These are phyloP conservation scores for Coemansia sp. DNA, from an alignment of 192 early-diverging fungal species.

Conservation along the genomic window DNA sequence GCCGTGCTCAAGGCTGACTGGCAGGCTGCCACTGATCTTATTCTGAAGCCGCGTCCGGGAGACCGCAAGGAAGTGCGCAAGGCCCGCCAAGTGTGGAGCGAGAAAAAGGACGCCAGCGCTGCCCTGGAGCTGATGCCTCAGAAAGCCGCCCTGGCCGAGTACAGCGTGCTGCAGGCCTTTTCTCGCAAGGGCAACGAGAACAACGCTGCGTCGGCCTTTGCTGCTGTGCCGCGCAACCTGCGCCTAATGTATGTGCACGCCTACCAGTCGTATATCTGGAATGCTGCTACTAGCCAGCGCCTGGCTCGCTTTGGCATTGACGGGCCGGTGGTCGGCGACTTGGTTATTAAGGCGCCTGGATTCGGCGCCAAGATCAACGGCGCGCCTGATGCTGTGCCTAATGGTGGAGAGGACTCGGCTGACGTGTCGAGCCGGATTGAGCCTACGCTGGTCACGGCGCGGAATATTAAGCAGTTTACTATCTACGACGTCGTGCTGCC, in stretches of 20 bases:
- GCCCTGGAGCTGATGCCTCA: conserved; percentile 69
- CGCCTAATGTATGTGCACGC: conserved; percentile 93
- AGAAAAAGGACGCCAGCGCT: conserved; percentile 59
- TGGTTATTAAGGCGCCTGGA: conserved; percentile 59
- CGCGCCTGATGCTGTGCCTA: background rate
- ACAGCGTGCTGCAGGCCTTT: conserved; percentile 63
- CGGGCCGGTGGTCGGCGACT: conserved; percentile 77
- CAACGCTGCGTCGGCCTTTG: conserved; percentile 64
- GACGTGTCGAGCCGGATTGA: conserved; percentile 22
- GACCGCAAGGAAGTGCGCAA: conserved; percentile 62
- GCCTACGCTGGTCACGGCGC: conserved; percentile 63
- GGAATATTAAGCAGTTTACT: conserved; percentile 66
- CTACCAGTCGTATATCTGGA: conserved; percentile 96
- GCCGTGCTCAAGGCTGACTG: conserved; percentile 72
- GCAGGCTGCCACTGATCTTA: conserved; percentile 70
- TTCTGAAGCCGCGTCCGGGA: conserved; percentile 79
- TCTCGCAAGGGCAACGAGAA: conserved; percentile 43
- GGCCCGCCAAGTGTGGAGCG: conserved; percentile 71
- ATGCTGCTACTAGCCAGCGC: conserved; percentile 76
- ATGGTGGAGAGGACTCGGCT: conserved; percentile 29
- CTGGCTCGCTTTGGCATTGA: conserved; percentile 63
- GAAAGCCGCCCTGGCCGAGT: conserved; percentile 67
- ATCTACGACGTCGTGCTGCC: conserved; percentile 94
- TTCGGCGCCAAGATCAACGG: background rate
- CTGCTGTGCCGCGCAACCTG: conserved; percentile 78